Evolutionary conservation across 2,329 filamentous ascomycete genomes (phyloP), one percentile per base, ranked within the genome.

Genomic region (Sporothrix protearum): DNA sequence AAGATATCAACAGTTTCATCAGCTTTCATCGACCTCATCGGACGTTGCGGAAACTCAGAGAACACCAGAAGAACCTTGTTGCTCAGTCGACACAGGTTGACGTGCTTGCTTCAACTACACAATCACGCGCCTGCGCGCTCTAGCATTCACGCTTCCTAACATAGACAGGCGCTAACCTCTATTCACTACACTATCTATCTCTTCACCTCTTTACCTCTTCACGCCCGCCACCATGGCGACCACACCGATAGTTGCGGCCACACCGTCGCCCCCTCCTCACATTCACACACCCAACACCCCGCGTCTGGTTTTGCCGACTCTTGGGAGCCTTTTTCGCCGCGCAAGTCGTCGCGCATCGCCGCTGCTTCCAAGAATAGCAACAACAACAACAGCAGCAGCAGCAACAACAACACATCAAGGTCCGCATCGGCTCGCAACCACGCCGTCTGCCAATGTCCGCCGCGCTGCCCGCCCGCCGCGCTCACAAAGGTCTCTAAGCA

Each of bases 281-380:
- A 81, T 91, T 73, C 88, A 84, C 78, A 92, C 90, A 66, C 92
- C 92, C 73, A 86, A 87, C 53, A 89, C 91, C 71, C 92, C 92
- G 64, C 86, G 86, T 72, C 86, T 89, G 77, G 91, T 49, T 88
- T 85, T 76, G 83, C 85, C 75, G 91, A 94, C 80, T 81, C 84
- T 74, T 94, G 90, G 84, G 87, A 92, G 77, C 91, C 91, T 59
- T 94, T 89, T 78, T 88, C 89, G 73, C 89, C 90, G 70, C 87
- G 91, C 79, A 91, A 91, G 77, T 91, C 89, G 3, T 85, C 86
- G 73, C 87, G 91, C 75, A 85, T 92, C 75, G 87, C 87, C 71
- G 84, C 84, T 55, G 86, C 89, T 76, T 83, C 84, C 75, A 77
- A 81, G 25, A 71, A 39, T n/a, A n/a, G n/a, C 53, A 42, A 42